Evolutionary conservation across 2,329 filamentous ascomycete species (phyloP).

Genomic region (Tolypocladium sp.): DNA sequence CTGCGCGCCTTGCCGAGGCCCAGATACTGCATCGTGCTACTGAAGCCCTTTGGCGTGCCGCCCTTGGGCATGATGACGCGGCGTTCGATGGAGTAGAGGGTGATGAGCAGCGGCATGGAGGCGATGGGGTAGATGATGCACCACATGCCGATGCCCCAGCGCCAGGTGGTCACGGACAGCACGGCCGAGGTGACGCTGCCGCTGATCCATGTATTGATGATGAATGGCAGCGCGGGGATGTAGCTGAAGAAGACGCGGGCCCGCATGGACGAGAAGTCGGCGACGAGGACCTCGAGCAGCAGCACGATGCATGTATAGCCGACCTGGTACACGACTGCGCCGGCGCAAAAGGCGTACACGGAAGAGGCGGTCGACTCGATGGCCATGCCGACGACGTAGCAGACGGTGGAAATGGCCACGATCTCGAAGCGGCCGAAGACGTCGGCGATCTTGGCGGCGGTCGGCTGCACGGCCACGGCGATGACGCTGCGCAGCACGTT

Average conservation of each 20-base stretch:
- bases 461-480: slow-evolving; percentile 48
- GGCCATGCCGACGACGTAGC: slow-evolving; percentile 45
- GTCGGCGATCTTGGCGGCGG: slow-evolving; percentile 53
- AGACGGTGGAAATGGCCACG: slow-evolving; percentile 42
- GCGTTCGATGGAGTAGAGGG: slow-evolving; percentile 24
- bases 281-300: slow-evolving; percentile 51
- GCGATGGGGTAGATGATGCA: slow-evolving; percentile 50
- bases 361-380: slow-evolving; percentile 40
- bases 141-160: slow-evolving; percentile 58
- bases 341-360: slow-evolving; percentile 41
- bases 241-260: slow-evolving; percentile 54
- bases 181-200: slow-evolving; percentile 46
- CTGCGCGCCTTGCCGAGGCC: slow-evolving; percentile 20
- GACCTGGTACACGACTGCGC: slow-evolving; percentile 46
- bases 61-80: slow-evolving; percentile 2
- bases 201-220: slow-evolving; percentile 56
- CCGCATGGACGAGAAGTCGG: slow-evolving; percentile 49
- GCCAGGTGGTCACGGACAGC: slow-evolving; percentile 41
- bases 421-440: slow-evolving; percentile 54
- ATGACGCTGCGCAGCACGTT: slow-evolving; percentile 50
- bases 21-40: not conserved
- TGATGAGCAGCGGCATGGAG: slow-evolving; percentile 42
- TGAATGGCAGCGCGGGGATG: slow-evolving; percentile 48
- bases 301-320: slow-evolving; percentile 50
- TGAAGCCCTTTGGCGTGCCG: not conserved